Evolutionary conservation across 2,329 filamentous ascomycete species (phyloP).

Genomic region (Neurospora sp.): DNA sequence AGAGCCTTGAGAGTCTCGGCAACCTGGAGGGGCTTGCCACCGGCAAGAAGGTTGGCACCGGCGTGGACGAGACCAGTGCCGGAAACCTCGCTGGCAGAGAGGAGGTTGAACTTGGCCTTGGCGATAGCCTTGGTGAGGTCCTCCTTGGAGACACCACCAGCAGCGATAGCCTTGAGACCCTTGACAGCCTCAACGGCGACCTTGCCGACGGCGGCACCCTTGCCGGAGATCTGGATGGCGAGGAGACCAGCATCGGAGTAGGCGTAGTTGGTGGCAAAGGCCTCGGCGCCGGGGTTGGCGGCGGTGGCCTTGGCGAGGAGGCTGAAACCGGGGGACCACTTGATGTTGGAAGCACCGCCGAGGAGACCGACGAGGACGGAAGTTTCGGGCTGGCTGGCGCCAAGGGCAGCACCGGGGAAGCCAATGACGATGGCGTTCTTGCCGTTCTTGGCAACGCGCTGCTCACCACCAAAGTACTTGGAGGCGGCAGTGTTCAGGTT

Average conservation of each 20-base stretch:
- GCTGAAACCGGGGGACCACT: slow-evolving; percentile 92
- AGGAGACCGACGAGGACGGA: slow-evolving; percentile 81
- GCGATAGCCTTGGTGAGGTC: slow-evolving; percentile 86
- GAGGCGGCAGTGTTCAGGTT: slow-evolving; percentile 51
- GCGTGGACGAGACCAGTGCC: slow-evolving; percentile 71
- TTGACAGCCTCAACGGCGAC: slow-evolving; percentile 71
- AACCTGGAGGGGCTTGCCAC: slow-evolving; percentile 75
- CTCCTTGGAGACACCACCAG: slow-evolving; percentile 69
- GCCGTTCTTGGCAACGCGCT: slow-evolving; percentile 67
- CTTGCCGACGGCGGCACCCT: slow-evolving; percentile 60
- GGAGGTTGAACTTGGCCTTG: slow-evolving; percentile 83
- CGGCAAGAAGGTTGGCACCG: slow-evolving; percentile 73
- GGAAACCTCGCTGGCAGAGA: slow-evolving; percentile 72
- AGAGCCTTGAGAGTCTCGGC: slow-evolving; percentile 69
- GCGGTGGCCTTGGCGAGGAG: slow-evolving; percentile 73
- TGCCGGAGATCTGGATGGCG: slow-evolving; percentile 69
- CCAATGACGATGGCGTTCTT: slow-evolving; percentile 82
- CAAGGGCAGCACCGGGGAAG: slow-evolving; percentile 81
- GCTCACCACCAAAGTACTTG: slow-evolving; percentile 93
- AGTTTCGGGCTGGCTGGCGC: slow-evolving; percentile 79
- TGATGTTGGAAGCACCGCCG: slow-evolving; percentile 83
- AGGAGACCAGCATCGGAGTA: slow-evolving; percentile 95
- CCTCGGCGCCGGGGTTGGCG: slow-evolving; percentile 53
- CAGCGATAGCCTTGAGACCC: slow-evolving; percentile 70
- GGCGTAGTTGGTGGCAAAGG: slow-evolving; percentile 66